Conservation (phyloP, 169 alveolate genomes). For the Cryptosporidium sp. region DNA sequence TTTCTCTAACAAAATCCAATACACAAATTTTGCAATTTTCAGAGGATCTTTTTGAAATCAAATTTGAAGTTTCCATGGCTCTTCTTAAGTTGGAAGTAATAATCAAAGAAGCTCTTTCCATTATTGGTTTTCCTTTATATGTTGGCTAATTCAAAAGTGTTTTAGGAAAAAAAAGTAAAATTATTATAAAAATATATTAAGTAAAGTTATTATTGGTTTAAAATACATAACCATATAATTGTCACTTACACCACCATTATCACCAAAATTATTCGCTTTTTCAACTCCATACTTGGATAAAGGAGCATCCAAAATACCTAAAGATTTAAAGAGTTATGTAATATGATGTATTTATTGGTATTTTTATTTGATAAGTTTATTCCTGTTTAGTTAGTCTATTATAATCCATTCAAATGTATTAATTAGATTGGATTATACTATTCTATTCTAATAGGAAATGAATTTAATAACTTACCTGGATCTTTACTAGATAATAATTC, state of each 20-base stretch:
- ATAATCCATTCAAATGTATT: no score
- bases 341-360: neutral
- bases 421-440: neutral
- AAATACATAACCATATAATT: neutral
- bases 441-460: neutral
- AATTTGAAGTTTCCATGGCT: conserved; percentile 55
- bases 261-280: conserved; percentile 22
- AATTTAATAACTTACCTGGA: conserved; percentile 27
- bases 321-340: neutral
- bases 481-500: conserved; percentile 14
- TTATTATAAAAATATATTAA: neutral
- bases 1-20: conserved; percentile 58
- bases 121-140: conserved; percentile 38
- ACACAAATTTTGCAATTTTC: conserved; percentile 36
- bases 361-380: neutral
- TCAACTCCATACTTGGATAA: conserved; percentile 40
- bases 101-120: conserved; percentile 48
- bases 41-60: conserved; percentile 42
- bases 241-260: conserved; percentile 65
- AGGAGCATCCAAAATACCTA: conserved; percentile 51
- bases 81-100: conserved; percentile 45
- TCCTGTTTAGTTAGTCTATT: neutral
- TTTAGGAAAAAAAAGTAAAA: neutral
- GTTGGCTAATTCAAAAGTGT: conserved; percentile 34
- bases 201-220: neutral